Base-by-base conservation (phyloP, 495 filamentous ascomycete species). In the Platismatia glauca region DNA sequence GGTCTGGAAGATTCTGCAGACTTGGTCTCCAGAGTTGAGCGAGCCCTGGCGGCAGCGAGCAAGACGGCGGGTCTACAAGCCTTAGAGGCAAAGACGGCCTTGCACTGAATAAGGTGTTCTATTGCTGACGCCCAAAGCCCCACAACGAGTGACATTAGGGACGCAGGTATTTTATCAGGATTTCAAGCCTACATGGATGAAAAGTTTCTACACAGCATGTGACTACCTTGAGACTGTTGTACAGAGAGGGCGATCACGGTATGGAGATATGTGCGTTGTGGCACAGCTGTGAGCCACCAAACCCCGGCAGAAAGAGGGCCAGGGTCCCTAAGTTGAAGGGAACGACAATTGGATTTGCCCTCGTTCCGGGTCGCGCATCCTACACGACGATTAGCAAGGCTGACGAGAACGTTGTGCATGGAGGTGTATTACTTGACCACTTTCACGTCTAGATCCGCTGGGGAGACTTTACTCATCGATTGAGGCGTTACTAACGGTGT, bases 1-100 rank as follows among this genome's bases (percentile, higher is more conserved):
- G 95, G 95, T 0, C 74, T 97, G 52, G 94, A 97, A 76, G 89
- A 93, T 37, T 80, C 82, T 8, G 74, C 82, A 24, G 79, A 88
- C 59, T 73, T 97, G 58, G 72, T 75, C 7, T 62, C 67, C 41
- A 76, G 68, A 46, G 70, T 86, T 59, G 70, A 78, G 65, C 72
- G 66, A 52, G 84, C 84, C 61, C 66, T 84, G 61, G 71, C 76
- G 39, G 77, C 76, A 58, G 77, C 76, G 39, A 70, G 41, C n/a
- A 29, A 61, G 15, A 41, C n/a, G 24, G 35, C 3, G 29, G 27
- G 7, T 35, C 22, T 8, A n/a, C 31, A 43, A 61, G 48, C 13
- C 13, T 16, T 29, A 18, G 31, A 31, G 13, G 7, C 24, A 52
- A 52, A 6, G 3, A 31, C 1, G 27, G 24, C 48, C 24, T 31